Conservation (phyloP, 768 basidiomycete species). For the Leccinellum rugosiceps region DNA sequence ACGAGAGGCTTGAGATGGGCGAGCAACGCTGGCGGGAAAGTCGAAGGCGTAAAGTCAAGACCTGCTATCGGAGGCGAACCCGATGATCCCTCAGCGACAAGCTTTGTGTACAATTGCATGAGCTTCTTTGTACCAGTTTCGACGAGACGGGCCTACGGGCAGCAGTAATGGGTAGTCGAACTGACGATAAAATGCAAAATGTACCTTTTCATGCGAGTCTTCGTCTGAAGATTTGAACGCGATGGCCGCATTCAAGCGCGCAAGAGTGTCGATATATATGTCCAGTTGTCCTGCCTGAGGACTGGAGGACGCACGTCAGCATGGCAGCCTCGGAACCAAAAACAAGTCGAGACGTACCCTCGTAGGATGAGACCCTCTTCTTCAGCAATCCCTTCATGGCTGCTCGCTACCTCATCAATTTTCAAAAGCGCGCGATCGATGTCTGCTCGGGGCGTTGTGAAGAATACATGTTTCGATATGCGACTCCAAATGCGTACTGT, state of each 20-base stretch:
- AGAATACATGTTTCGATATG: background rate
- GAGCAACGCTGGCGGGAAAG: conserved; percentile 54
- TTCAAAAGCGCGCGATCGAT: conserved; percentile 76
- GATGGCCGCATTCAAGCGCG: conserved; percentile 74
- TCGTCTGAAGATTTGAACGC: conserved; percentile 67
- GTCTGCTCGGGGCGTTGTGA: conserved; percentile 42
- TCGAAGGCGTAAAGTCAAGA: conserved; percentile 48
- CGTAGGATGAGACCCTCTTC: conserved; percentile 78
- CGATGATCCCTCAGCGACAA: conserved; percentile 83
- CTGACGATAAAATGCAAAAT: background rate
- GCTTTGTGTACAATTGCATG: conserved; percentile 77
- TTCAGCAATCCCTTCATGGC: conserved; percentile 68
- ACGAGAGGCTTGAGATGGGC: conserved; percentile 61
- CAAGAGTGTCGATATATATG: conserved; percentile 67
- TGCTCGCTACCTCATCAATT: conserved; percentile 76
- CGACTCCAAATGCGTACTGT: conserved; percentile 48
- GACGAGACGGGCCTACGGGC: conserved; percentile 57
- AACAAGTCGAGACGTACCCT: conserved; percentile 45
- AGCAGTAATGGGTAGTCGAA: background rate
- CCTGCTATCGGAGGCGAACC: conserved; percentile 65
- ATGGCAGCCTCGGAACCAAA: background rate
- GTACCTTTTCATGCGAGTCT: conserved; percentile 54
- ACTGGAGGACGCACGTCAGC: conserved; percentile 33
- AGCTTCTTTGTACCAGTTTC: conserved; percentile 85
- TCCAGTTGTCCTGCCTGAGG: conserved; percentile 68